Evolutionary conservation across 1,139 yeast species (phyloP).

Genomic region (Geotrichum fermentans): DNA sequence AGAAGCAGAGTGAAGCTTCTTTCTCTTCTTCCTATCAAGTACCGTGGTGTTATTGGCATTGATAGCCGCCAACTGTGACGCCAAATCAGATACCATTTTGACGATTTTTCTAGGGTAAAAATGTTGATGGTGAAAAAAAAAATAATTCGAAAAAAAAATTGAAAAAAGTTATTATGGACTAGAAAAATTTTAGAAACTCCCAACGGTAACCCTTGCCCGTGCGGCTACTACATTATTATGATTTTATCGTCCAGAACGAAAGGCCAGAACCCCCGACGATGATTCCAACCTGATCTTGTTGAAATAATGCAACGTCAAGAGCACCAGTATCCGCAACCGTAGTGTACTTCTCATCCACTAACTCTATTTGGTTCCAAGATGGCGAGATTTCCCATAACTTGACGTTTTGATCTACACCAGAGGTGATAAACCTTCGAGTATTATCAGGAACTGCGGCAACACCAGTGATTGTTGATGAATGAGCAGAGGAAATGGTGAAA

Average conservation of each 20-base stretch:
- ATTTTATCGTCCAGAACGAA: slow-evolving; percentile 25
- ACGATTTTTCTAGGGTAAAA: not conserved
- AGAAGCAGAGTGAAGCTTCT: slow-evolving; percentile 83
- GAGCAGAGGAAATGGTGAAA: slow-evolving; percentile 51
- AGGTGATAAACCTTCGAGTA: slow-evolving; percentile 39
- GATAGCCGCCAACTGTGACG: slow-evolving; percentile 74
- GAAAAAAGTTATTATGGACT: not conserved
- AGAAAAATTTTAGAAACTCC: slow-evolving; percentile 7
- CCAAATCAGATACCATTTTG: slow-evolving; percentile 48
- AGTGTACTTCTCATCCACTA: slow-evolving; percentile 52
- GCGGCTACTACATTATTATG: not conserved
- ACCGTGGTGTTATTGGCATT: slow-evolving; percentile 67
- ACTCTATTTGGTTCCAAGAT: slow-evolving; percentile 33
- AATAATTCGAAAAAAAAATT: not conserved
- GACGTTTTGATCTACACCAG: slow-evolving; percentile 76
- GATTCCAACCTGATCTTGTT: slow-evolving; percentile 10
- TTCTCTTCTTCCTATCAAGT: slow-evolving; percentile 79
- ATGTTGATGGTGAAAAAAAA: not conserved
- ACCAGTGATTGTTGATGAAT: slow-evolving; percentile 82
- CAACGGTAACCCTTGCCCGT: slow-evolving; percentile 13
- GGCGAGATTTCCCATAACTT: slow-evolving; percentile 53
- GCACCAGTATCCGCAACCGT: slow-evolving; percentile 91
- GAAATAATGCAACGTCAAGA: slow-evolving; percentile 29
- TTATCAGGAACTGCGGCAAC: slow-evolving; percentile 38
- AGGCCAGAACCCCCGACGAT: slow-evolving; percentile 35